Evolutionary conservation across 192 early-diverging fungal species (phyloP).

Genomic region (Coemansia sp.): DNA sequence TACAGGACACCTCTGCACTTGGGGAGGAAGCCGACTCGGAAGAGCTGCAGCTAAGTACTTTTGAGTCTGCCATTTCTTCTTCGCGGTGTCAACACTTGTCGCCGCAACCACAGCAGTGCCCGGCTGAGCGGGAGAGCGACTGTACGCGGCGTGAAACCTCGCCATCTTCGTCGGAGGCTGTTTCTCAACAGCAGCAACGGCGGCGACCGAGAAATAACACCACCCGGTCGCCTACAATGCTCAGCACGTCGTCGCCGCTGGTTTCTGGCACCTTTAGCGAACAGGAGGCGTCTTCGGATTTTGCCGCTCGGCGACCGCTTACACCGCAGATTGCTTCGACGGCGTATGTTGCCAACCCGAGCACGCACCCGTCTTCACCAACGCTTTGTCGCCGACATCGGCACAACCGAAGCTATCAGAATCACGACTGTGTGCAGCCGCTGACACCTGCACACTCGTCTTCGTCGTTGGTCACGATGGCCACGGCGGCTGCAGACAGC

Average conservation of each 20-base stretch:
- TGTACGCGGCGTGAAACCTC: background rate
- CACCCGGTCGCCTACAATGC: slow-evolving; percentile 19
- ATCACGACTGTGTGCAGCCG: slow-evolving; percentile 40
- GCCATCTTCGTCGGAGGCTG: background rate
- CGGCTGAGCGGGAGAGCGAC: background rate
- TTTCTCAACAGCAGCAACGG: slow-evolving; percentile 17
- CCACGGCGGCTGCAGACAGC: slow-evolving; percentile 1
- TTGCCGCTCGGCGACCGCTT: slow-evolving; percentile 41
- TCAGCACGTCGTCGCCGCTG: slow-evolving; percentile 29
- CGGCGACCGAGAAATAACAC: slow-evolving; percentile 37
- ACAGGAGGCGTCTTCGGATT: slow-evolving; percentile 16
- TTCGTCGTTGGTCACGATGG: slow-evolving; percentile 26
- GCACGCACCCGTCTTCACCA: slow-evolving; percentile 20
- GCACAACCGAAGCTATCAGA: slow-evolving; percentile 36
- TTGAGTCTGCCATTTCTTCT: slow-evolving; percentile 2
- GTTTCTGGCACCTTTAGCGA: slow-evolving; percentile 8
- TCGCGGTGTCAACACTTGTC: background rate
- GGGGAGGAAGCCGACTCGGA: slow-evolving; percentile 12
- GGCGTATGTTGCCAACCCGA: slow-evolving; percentile 17
- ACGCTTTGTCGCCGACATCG: slow-evolving; percentile 34
- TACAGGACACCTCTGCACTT: slow-evolving; percentile 3
- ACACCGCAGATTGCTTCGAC: slow-evolving; percentile 41
- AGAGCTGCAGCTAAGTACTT: slow-evolving; percentile 16
- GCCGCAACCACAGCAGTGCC: background rate
- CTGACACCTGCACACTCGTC: slow-evolving; percentile 48